Evolutionary conservation across 2,329 filamentous ascomycete species (phyloP).

Genomic region (Curvularia sp.): DNA sequence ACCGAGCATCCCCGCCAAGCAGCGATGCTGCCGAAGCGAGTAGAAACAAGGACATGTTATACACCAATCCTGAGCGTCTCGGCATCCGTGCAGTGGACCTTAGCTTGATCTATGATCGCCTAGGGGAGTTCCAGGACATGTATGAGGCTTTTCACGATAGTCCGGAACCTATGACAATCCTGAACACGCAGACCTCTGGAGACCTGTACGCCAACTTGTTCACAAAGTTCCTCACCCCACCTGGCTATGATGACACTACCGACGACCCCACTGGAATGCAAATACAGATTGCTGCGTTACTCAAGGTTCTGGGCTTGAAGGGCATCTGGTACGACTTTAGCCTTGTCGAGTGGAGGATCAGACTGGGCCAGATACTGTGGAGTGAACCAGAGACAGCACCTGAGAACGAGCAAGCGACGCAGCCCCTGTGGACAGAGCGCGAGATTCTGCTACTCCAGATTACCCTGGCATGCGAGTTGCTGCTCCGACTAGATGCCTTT

Average conservation of each 20-base stretch:
- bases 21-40: constrained; percentile 37
- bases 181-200: constrained; percentile 58
- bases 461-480: constrained; percentile 61
- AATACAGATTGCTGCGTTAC: constrained; percentile 72
- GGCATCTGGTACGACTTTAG: constrained; percentile 79
- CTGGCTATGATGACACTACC: constrained; percentile 52
- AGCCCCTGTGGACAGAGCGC: constrained; percentile 51
- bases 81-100: constrained; percentile 48
- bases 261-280: constrained; percentile 66
- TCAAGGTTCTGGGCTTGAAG: constrained; percentile 68
- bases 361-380: constrained; percentile 76
- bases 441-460: constrained; percentile 64
- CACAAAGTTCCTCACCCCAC: constrained; percentile 52
- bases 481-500: constrained; percentile 61
- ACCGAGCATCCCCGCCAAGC: constrained; percentile 58
- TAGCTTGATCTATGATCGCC: constrained; percentile 43
- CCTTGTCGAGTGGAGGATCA: constrained; percentile 75
- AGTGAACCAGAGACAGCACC: constrained; percentile 47
- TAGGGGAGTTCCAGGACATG: constrained; percentile 57
- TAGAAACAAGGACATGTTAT: constrained; percentile 56
- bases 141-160: constrained; percentile 60
- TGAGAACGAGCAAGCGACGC: constrained; percentile 27
- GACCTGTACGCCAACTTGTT: constrained; percentile 58
- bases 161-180: constrained; percentile 63
- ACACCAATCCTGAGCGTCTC: constrained; percentile 47